phyloP scores from a whole-genome alignment of 176 grass and related monocot genomes.

The Elymus sibiricus region DNA sequence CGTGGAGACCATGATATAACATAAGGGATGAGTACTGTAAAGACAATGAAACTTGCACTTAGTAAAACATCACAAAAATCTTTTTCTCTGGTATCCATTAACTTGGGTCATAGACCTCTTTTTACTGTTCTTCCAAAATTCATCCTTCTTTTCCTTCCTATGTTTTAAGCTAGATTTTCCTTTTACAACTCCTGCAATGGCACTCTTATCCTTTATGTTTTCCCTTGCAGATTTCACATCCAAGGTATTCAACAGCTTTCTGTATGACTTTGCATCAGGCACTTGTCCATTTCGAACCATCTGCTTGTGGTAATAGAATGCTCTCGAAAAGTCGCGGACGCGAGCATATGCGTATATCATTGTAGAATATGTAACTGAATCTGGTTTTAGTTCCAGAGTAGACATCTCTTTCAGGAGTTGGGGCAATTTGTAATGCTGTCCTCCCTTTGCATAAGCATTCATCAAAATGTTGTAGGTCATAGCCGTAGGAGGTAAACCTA shows the following conservation, averaged over 20 bases:
- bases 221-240: constrained; percentile 69
- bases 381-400: constrained; percentile 62
- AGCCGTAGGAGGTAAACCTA: constrained; percentile 62
- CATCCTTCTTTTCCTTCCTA: constrained; percentile 79
- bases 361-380: constrained; percentile 82
- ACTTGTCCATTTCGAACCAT: constrained; percentile 76
- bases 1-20: not conserved
- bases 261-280: constrained; percentile 66
- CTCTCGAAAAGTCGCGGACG: constrained; percentile 69
- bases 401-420: constrained; percentile 82
- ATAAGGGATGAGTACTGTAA: constrained; percentile 6
- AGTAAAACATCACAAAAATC: constrained; percentile 28
- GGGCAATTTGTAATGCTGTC: constrained; percentile 89
- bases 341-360: constrained; percentile 82
- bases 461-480: constrained; percentile 97
- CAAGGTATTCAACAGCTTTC: constrained; percentile 72
- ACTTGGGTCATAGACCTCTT: constrained; percentile 25
- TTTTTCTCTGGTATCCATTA: constrained; percentile 23
- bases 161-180: constrained; percentile 55
- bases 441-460: constrained; percentile 89
- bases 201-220: constrained; percentile 65
- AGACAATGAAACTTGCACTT: not conserved
- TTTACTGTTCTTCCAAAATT: constrained; percentile 92
- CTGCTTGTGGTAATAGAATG: constrained; percentile 89
- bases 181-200: constrained; percentile 65